A percentile compares a stretch with the other conserved stretches of the same genome.
Conservation (phyloP, 2,329 filamentous ascomycete genomes). For the Emericellopsis atlantica region DNA sequence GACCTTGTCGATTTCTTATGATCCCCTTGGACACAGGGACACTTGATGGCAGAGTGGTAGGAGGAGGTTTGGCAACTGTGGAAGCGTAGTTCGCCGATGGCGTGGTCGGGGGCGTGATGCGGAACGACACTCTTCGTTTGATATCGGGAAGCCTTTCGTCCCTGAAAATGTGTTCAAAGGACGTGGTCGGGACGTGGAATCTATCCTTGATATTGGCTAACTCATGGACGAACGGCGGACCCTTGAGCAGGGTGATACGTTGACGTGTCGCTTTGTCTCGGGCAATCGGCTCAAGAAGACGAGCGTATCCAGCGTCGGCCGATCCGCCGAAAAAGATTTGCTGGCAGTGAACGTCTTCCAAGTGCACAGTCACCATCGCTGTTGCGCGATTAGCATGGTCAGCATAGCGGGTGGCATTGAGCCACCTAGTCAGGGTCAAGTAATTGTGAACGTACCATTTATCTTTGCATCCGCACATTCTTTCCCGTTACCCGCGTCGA, state of each 20-base stretch:
- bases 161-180: conserved; percentile 12
- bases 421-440: conserved; percentile 4
- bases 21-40: no score
- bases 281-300: conserved; percentile 18
- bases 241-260: conserved; percentile 23
- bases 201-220: conserved; percentile 14
- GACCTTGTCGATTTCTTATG: conserved; percentile 4
- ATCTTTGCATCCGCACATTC: conserved; percentile 28
- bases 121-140: conserved; percentile 7
- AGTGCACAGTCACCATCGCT: conserved; percentile 18
- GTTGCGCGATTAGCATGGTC: background rate
- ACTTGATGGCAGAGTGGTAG: no score
- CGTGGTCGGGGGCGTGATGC: conserved; percentile 7
- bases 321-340: conserved; percentile 27
- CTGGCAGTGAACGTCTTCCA: conserved; percentile 23
- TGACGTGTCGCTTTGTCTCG: conserved; percentile 10
- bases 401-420: background rate
- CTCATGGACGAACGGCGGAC: conserved; percentile 21
- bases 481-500: conserved; percentile 27
- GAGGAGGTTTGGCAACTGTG: no score
- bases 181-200: conserved; percentile 9
- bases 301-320: conserved; percentile 27
- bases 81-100: conserved; percentile 8
- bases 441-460: conserved; percentile 14
- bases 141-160: conserved; percentile 10